Percentiles rank a stretch among this genome's conserved stretches.
These are phyloP conservation scores for Phytophthora palmivora DNA, from an alignment of 352 stramenopile genomes.

Conservation along the genomic window DNA sequence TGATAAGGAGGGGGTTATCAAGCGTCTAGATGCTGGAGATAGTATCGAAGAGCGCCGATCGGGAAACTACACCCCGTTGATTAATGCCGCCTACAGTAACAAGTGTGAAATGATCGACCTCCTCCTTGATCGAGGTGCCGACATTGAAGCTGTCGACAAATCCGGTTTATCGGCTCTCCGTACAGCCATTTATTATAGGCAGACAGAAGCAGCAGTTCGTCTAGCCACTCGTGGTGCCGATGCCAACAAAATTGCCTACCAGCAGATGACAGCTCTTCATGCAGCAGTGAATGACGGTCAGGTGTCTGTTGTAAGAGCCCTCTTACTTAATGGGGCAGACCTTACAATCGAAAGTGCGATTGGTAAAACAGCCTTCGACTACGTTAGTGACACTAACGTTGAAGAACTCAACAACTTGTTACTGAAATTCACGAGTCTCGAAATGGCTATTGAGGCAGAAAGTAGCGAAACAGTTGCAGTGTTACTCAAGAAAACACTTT, in stretches of 20 bases:
- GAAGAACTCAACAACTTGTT: not conserved
- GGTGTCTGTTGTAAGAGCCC: not conserved
- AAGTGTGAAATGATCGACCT: conserved; percentile 14
- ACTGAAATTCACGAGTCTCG: not conserved
- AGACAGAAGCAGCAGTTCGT: not conserved
- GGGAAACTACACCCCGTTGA: conserved; percentile 5
- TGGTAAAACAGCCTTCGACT: not conserved
- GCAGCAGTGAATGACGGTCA: not conserved
- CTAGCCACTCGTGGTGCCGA: conserved; percentile 2
- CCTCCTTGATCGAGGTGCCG: conserved; percentile 8
- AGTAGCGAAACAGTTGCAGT: not conserved
- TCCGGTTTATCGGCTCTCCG: conserved; percentile 10
- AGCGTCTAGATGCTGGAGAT: not conserved
- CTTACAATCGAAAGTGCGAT: too few species aligned
- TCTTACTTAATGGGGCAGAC: not conserved
- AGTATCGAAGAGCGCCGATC: conserved; percentile 7
- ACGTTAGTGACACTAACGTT: not conserved
- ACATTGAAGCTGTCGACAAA: conserved; percentile 14
- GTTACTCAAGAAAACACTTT: conserved; percentile 2
- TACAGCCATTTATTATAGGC: conserved; percentile 8
- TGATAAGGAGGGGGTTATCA: not conserved
- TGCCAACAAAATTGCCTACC: not conserved
- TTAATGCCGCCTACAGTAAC: conserved; percentile 5
- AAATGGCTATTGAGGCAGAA: not conserved
- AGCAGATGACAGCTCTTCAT: conserved; percentile 2